A percentile compares a stretch with the other conserved stretches of the same genome.
Conservation (phyloP, 345 rosid genomes). For the Psidium friedrichsthalianum region DNA sequence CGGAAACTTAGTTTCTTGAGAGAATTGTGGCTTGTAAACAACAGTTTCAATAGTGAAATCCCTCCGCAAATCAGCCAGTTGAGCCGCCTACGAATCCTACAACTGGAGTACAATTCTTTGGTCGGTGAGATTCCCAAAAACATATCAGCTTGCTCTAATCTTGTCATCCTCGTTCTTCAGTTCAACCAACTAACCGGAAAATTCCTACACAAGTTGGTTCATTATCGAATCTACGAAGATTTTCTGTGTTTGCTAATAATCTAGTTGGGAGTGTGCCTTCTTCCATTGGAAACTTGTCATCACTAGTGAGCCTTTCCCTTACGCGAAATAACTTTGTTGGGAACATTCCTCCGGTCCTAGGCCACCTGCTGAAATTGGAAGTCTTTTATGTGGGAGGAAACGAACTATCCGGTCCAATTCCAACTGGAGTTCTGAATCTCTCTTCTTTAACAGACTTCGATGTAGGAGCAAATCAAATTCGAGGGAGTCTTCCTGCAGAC, state of each 20-base stretch:
- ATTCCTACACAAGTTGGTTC: too few species aligned
- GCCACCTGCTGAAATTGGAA: too few species aligned
- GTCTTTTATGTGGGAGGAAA: too few species aligned
- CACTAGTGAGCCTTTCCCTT: too few species aligned
- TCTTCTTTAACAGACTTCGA: not conserved
- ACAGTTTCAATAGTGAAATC: not conserved
- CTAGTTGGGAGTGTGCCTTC: too few species aligned
- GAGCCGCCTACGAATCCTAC: not conserved
- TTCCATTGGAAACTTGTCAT: too few species aligned
- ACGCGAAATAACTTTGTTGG: not conserved
- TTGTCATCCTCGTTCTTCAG: rapidly evolving
- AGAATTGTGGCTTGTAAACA: not conserved
- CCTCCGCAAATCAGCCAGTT: not conserved
- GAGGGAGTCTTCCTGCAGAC: not conserved
- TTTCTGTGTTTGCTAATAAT: too few species aligned
- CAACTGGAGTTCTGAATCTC: too few species aligned
- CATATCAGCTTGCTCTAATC: not conserved
- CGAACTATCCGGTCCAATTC: too few species aligned
- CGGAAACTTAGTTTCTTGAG: not conserved
- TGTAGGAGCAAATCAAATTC: not conserved
- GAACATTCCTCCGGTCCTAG: not conserved
- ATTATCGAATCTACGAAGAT: too few species aligned
- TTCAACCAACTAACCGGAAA: not conserved
- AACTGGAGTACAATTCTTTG: not conserved
- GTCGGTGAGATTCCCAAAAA: not conserved